Base-by-base conservation (phyloP, 148 eudicot genomes). In the Heliamphora exappendiculata region DNA sequence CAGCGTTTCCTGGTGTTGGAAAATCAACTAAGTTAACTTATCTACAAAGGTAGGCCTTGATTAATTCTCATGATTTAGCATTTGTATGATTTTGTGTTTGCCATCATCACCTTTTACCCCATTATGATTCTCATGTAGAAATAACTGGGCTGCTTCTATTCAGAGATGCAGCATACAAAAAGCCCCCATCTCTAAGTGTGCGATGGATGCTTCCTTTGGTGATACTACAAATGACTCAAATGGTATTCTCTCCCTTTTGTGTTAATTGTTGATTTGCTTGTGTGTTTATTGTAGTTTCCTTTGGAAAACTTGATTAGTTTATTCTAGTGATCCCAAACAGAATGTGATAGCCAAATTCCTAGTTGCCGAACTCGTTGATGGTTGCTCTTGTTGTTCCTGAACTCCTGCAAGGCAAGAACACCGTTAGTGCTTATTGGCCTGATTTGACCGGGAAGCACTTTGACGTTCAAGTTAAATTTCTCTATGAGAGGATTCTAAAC, bases 161-260 rank as follows among this genome's bases (percentile, higher is more conserved):
- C 81, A 74, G 81, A 81, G 75, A 75, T 69, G 51, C 55, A 49
- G 44, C 60, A 55, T 59, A 64, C 78, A 57, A 34, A 84, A 78
- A 24, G 71, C 55, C 60, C 73, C 37, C 20, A 76, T 72, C 68
- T 60, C 87, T 51, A 86, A 71, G 64, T 85, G 89, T 82, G 85
- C 94, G 62, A 88, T 90, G 98, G 96, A 90, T 87, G 89, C 97
- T 80, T 82, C 94, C 4, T 91, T 81, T 82, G 93, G 94, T 19
- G 89, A 88, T 83, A 67, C 87, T 73, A 54, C 84, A 37, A 81
- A 87, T 78, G 88, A 79, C 67, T 78, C 88, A 71, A 57, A 84
- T 53, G 96, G 96, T 90, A 87, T 78, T 58, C 3, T 68, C 45
- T 24, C 41, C 8, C 67, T 37, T 62, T 47, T 72, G 5, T n/a